Percentiles rank a stretch among this genome's conserved stretches.
Conservation (phyloP, 2,329 filamentous ascomycete genomes). For the Corniculantispora saksenae region DNA sequence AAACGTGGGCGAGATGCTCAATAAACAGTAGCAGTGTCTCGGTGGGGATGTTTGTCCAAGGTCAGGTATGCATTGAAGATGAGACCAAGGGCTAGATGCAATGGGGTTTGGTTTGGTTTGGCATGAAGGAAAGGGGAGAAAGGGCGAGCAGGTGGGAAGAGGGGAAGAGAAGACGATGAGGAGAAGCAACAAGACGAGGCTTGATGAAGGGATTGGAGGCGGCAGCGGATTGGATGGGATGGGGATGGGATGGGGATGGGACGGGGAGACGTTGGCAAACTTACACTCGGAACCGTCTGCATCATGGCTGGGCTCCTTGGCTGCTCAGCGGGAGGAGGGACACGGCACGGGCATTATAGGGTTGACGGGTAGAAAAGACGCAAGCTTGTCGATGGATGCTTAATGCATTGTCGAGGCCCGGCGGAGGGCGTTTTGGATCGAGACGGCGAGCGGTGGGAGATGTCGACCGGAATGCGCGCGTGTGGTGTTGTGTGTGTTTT, state of each 20-base stretch:
- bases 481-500: conserved; percentile 1
- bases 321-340: conserved; percentile 37
- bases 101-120: neutral
- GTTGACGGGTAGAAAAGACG: neutral
- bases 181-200: neutral
- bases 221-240: conserved; percentile 22
- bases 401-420: conserved; percentile 13
- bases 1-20: neutral
- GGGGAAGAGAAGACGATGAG: neutral
- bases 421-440: neutral
- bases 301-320: conserved; percentile 46
- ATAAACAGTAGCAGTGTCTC: neutral
- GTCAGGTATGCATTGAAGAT: conserved; percentile 18
- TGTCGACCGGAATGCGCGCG: conserved; percentile 7
- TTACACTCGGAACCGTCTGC: conserved; percentile 56
- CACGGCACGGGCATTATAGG: conserved; percentile 39
- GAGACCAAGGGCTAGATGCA: conserved; percentile 17
- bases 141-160: neutral
- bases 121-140: conserved; percentile 4
- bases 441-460: neutral
- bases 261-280: conserved; percentile 25
- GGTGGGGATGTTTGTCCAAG: conserved; percentile 1
- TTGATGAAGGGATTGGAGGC: neutral
- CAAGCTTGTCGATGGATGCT: conserved; percentile 9
- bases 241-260: conserved; percentile 5